A percentile compares a stretch with the other conserved stretches of the same genome.
phyloP scores from a whole-genome alignment of 805 yeast species.

The Metschnikowia proteae region DNA sequence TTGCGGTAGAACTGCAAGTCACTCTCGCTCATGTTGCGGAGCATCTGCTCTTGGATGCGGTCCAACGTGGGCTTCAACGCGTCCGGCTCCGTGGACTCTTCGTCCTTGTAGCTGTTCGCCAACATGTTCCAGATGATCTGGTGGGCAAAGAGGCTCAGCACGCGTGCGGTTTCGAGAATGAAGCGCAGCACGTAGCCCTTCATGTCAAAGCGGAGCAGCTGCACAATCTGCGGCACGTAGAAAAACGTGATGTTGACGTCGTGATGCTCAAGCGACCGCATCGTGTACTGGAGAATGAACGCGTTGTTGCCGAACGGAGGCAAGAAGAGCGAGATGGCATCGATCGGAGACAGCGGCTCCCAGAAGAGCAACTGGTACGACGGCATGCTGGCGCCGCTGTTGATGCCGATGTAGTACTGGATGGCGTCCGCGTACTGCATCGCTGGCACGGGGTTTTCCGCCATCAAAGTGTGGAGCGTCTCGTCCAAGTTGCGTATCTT shows the following conservation, averaged over 20 bases:
- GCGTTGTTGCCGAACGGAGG: conserved; percentile 70
- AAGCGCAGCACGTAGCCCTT: conserved; percentile 84
- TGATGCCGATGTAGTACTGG: conserved; percentile 45
- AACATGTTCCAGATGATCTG: conserved; percentile 98
- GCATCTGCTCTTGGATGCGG: conserved; percentile 62
- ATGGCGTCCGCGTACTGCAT: conserved; percentile 56
- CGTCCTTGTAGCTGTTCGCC: conserved; percentile 89
- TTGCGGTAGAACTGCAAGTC: conserved; percentile 69
- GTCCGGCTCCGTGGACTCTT: conserved; percentile 78
- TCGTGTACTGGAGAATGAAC: conserved; percentile 74
- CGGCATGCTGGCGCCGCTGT: conserved; percentile 36
- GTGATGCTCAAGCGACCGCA: conserved; percentile 83
- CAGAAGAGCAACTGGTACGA: conserved; percentile 54
- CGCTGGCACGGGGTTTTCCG: conserved; percentile 56
- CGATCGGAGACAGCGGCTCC: conserved; percentile 76
- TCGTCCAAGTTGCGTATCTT: conserved; percentile 39
- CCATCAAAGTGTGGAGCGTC: conserved; percentile 43
- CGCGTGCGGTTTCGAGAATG: conserved; percentile 87
- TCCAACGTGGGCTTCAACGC: conserved; percentile 80
- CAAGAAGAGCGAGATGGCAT: conserved; percentile 76
- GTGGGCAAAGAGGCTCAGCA: conserved; percentile 89
- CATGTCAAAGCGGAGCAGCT: conserved; percentile 75
- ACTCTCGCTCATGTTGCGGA: conserved; percentile 51
- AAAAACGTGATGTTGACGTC: conserved; percentile 88
- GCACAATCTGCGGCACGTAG: conserved; percentile 97